Base-by-base conservation (phyloP, 257 asterid genomes). In the Nemophila menziesii region DNA sequence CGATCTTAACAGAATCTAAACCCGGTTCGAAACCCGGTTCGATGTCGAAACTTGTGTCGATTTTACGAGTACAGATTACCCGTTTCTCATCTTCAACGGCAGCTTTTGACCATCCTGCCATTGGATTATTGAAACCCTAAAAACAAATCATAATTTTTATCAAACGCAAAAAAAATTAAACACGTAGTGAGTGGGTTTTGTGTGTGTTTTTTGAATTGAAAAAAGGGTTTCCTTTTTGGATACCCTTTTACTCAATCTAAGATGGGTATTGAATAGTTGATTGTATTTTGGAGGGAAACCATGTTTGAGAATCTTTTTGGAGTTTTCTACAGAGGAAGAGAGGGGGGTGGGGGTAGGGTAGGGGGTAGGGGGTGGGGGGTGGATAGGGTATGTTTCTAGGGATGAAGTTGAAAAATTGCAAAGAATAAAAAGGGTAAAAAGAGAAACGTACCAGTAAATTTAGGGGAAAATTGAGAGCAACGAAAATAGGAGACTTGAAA, bases 41-140 rank as follows among this genome's bases (percentile, higher is more conserved):
- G 62, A 17, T 6, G 63, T 43, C 11, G 51, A 50, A 49, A 5
- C 15, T 36, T 51, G 56, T 17, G 39, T 63, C 56, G n/a, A 7
- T 29, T 29, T 20, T 40, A 57, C 74, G 39, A 69, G 36, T 50
- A 71, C 56, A 22, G 68, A 72, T n/a, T n/a, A n/a, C n/a, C 57
- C 67, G 80, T 48, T 55, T 7, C 8, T 29, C 36, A 29, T 40
- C 22, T 16, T 40, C 11, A 40, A 40, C 58, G 51, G 57, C 81
- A 44, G 66, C 54, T 44, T 66, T 62, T 67, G 57, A 56, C 68
- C 79, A 62, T 20, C 93, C 93, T 74, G 81, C 73, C 93, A 80
- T 85, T 53, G 56, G 15, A 41, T 18, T 41, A 9, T 29, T 58
- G 66, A 72, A 59, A 55, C 56, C 80, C 80, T 67, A 73, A 44